These are phyloP conservation scores for Botrytis pseudocinerea DNA, from an alignment of 2,329 filamentous ascomycete species.

Conservation along the genomic window DNA sequence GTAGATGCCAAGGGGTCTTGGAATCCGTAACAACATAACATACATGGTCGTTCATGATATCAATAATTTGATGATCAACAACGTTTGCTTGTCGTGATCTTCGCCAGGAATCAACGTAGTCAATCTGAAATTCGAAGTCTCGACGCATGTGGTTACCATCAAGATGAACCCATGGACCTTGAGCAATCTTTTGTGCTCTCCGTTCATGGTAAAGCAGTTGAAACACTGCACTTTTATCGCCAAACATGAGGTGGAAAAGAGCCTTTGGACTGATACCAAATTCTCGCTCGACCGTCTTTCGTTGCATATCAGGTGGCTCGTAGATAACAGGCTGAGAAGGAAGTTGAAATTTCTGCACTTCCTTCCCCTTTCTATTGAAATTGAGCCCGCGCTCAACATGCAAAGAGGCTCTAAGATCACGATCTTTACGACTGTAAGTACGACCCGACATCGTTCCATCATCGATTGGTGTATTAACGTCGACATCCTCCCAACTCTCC, in stretches of 20 bases:
- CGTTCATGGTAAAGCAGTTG: constrained; percentile 54
- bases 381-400: constrained; percentile 64
- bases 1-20: constrained; percentile 69
- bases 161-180: constrained; percentile 77
- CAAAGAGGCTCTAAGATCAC: constrained; percentile 57
- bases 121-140: constrained; percentile 78
- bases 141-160: constrained; percentile 72
- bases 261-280: constrained; percentile 93
- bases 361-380: constrained; percentile 41
- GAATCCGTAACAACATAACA: constrained; percentile 64
- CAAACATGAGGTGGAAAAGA: constrained; percentile 93
- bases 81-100: constrained; percentile 62
- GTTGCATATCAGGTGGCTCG: constrained; percentile 78
- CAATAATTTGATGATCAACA: constrained; percentile 82
- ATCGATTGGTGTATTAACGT: constrained; percentile 59
- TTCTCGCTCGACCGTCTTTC: constrained; percentile 72
- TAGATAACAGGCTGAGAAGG: constrained; percentile 80
- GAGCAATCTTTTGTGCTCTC: constrained; percentile 74
- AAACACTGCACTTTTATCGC: constrained; percentile 93
- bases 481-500: constrained; percentile 90
- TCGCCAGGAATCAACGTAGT: constrained; percentile 65
- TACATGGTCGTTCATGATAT: constrained; percentile 74
- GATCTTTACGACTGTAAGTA: constrained; percentile 42
- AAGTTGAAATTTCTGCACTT: constrained; percentile 68
- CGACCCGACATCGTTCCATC: constrained; percentile 50